Conservation (phyloP, 495 filamentous ascomycete genomes). For the Talaromyces liani region DNA sequence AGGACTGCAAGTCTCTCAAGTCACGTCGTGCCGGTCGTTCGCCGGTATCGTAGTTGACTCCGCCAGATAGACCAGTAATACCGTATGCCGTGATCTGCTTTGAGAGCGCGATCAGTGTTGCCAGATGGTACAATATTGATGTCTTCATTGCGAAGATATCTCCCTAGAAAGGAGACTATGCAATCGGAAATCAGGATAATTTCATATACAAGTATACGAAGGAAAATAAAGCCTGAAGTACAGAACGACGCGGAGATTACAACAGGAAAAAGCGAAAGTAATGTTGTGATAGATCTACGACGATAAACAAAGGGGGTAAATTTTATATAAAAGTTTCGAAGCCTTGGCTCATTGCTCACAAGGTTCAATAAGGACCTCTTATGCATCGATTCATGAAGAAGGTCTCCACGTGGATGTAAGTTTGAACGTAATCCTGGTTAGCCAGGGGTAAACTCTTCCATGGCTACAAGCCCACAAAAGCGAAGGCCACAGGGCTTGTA, state of each 20-base stretch:
- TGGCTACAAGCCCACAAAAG: background rate
- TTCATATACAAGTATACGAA: background rate
- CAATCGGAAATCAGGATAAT: background rate
- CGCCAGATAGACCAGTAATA: slow-evolving; percentile 15
- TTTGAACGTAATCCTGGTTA: background rate
- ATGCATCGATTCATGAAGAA: background rate
- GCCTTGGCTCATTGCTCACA: background rate
- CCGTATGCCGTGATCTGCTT: slow-evolving; percentile 8
- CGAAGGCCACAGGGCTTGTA: background rate
- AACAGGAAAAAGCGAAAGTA: background rate
- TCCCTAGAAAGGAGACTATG: background rate
- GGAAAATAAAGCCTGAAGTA: background rate
- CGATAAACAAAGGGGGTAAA: background rate
- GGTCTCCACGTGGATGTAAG: background rate
- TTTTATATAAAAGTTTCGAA: background rate
- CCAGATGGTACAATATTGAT: background rate
- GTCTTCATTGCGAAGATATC: slow-evolving; percentile 1
- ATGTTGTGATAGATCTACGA: background rate
- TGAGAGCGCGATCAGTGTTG: background rate
- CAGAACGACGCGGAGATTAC: background rate
- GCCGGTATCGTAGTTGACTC: slow-evolving; percentile 15
- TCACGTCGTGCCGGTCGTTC: slow-evolving; percentile 19
- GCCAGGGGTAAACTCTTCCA: background rate
- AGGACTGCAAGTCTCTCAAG: slow-evolving; percentile 14
- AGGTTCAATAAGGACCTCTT: background rate